Conservation (phyloP, 2,329 filamentous ascomycete genomes). For the Xylaria sp. region DNA sequence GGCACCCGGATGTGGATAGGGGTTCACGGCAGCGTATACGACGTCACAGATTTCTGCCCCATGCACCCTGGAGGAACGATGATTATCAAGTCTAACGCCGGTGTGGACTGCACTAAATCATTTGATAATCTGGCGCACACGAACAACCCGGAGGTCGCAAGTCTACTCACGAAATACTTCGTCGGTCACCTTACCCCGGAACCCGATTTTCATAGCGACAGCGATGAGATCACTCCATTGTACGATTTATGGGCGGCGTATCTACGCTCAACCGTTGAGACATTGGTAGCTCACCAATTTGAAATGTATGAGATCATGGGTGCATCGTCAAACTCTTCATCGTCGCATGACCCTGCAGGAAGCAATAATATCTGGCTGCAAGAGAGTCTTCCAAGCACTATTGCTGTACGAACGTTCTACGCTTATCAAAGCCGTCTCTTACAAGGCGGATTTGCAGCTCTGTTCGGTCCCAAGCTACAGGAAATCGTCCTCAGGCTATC, state of each 20-base stretch:
- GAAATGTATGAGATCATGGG: slow-evolving; percentile 58
- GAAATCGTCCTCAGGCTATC: slow-evolving; percentile 59
- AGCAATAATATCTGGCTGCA: slow-evolving; percentile 35
- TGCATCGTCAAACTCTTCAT: slow-evolving; percentile 36
- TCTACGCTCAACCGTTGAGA: slow-evolving; percentile 55
- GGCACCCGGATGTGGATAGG: slow-evolving; percentile 56
- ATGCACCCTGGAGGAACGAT: slow-evolving; percentile 60
- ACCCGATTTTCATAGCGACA: slow-evolving; percentile 51
- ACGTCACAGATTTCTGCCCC: slow-evolving; percentile 57
- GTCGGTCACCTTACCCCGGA: slow-evolving; percentile 57
- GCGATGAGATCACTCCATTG: slow-evolving; percentile 49
- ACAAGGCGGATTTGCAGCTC: slow-evolving; percentile 55
- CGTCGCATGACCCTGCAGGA: slow-evolving; percentile 41
- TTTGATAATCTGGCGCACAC: slow-evolving; percentile 61
- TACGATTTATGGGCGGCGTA: slow-evolving; percentile 59
- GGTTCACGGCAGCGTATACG: slow-evolving; percentile 59
- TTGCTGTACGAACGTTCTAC: slow-evolving; percentile 58
- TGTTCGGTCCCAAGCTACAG: slow-evolving; percentile 58
- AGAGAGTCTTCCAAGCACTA: slow-evolving; percentile 52
- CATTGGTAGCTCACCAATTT: slow-evolving; percentile 58
- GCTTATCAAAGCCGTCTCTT: slow-evolving; percentile 58
- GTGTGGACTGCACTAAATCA: slow-evolving; percentile 57
- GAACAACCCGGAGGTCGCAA: slow-evolving; percentile 59
- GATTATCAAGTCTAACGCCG: slow-evolving; percentile 60
- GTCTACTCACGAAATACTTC: slow-evolving; percentile 60